These are phyloP conservation scores for Trametes coccinea DNA, from an alignment of 768 basidiomycete species.

Conservation along the genomic window DNA sequence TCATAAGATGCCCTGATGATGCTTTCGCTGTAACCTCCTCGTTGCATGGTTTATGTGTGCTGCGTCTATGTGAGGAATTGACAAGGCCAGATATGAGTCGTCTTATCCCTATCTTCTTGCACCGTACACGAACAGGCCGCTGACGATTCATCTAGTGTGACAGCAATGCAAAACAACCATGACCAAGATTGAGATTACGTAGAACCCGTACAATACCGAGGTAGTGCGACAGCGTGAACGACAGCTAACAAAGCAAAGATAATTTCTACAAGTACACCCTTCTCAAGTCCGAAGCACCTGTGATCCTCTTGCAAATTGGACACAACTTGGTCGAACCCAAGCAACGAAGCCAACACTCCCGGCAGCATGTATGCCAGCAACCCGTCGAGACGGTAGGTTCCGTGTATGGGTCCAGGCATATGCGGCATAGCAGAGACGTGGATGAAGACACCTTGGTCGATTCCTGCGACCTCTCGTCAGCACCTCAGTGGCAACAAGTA, in stretches of 20 bases:
- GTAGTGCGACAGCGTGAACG: not conserved
- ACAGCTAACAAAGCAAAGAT: slow-evolving; percentile 13
- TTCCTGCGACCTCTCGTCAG: slow-evolving; percentile 39
- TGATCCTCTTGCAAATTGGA: slow-evolving; percentile 87
- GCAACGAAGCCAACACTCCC: slow-evolving; percentile 83
- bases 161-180: too few species aligned
- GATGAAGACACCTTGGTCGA: slow-evolving; percentile 43
- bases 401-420: slow-evolving; percentile 75
- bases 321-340: slow-evolving; percentile 80
- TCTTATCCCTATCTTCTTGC: slow-evolving; percentile 16
- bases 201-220: not conserved
- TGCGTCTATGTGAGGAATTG: slow-evolving; percentile 54
- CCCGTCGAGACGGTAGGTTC: slow-evolving; percentile 82
- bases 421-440: slow-evolving; percentile 59
- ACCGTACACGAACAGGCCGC: not conserved
- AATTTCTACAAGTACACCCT: slow-evolving; percentile 63
- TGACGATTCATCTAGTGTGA: not conserved
- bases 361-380: slow-evolving; percentile 87
- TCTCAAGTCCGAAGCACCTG: slow-evolving; percentile 70
- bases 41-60: slow-evolving; percentile 47
- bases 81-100: slow-evolving; percentile 90
- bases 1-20: slow-evolving; percentile 29
- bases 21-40: slow-evolving; percentile 47
- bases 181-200: too few species aligned
- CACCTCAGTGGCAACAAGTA: not conserved